Percentiles rank a stretch among this genome's conserved stretches.
These are phyloP conservation scores for Pseudopithomyces maydicus DNA, from an alignment of 2,329 filamentous ascomycete genomes.

Conservation along the genomic window DNA sequence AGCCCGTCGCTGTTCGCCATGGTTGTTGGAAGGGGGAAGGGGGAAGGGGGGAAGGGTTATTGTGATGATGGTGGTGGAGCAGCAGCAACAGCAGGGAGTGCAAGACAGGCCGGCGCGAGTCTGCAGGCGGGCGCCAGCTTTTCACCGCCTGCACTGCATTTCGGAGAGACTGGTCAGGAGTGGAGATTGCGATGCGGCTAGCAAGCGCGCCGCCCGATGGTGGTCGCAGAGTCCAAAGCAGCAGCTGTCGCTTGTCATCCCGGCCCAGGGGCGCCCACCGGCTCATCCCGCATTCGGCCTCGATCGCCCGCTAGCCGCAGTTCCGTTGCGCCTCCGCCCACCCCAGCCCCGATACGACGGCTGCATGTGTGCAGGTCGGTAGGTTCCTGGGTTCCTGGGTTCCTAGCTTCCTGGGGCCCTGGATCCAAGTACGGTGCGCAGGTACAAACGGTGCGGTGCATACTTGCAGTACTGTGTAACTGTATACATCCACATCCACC, in stretches of 20 bases:
- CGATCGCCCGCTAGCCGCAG: background rate
- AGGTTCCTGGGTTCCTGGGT: too few species aligned
- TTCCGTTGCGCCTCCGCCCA: background rate
- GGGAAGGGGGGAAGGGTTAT: conserved; percentile 9
- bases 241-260: background rate
- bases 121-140: conserved; percentile 26
- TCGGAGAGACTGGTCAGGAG: conserved; percentile 20
- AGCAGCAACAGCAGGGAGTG: conserved; percentile 26
- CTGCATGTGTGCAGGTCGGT: too few species aligned
- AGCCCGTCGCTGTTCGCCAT: conserved; percentile 42
- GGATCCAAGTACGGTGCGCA: too few species aligned
- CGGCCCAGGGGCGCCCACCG: background rate
- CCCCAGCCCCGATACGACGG: too few species aligned
- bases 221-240: too few species aligned
- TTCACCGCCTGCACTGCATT: conserved; percentile 39
- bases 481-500: too few species aligned
- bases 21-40: conserved; percentile 17
- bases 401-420: too few species aligned
- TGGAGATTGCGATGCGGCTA: conserved; percentile 3
- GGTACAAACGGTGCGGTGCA: too few species aligned
- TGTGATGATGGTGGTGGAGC: too few species aligned
- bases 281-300: conserved; percentile 1
- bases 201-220: background rate
- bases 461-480: too few species aligned
- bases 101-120: conserved; percentile 22